These are phyloP conservation scores for Fraxinus nigra DNA, from an alignment of 305 asterid genomes.

Conservation along the genomic window DNA sequence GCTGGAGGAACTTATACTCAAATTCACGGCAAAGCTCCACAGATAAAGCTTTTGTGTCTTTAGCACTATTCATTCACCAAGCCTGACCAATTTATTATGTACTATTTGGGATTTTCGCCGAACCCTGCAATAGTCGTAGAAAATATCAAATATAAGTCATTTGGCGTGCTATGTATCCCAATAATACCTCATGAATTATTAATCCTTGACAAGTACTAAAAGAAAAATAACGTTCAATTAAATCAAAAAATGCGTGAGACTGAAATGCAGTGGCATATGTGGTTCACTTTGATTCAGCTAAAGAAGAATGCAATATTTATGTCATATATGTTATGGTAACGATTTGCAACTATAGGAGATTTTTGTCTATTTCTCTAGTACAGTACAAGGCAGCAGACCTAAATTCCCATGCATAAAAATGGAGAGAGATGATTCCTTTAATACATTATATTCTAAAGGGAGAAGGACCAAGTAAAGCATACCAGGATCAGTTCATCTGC, in stretches of 20 bases:
- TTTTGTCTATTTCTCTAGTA: background rate
- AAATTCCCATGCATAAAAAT: background rate
- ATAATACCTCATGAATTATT: background rate
- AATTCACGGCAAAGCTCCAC: constrained; percentile 97
- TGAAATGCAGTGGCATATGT: constrained; percentile 11
- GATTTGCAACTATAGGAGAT: background rate
- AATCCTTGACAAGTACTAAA: background rate
- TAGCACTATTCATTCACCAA: constrained; percentile 85
- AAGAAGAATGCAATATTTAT: background rate
- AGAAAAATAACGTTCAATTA: background rate
- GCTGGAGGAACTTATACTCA: constrained; percentile 98
- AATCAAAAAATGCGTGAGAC: background rate
- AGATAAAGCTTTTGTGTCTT: constrained; percentile 91
- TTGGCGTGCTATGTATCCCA: constrained; percentile 4
- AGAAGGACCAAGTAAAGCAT: background rate
- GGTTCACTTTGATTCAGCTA: constrained; percentile 15
- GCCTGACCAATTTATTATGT: constrained; percentile 49
- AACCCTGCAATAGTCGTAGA: constrained; percentile 30
- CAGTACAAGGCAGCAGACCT: background rate
- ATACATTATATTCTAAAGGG: background rate
- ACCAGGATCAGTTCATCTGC: background rate
- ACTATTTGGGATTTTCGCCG: constrained; percentile 91
- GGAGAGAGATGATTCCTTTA: background rate
- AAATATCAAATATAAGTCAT: constrained; percentile 16
- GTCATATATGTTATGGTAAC: background rate